Conservation (phyloP, 2,329 filamentous ascomycete species). For the Bertia moriformis region DNA sequence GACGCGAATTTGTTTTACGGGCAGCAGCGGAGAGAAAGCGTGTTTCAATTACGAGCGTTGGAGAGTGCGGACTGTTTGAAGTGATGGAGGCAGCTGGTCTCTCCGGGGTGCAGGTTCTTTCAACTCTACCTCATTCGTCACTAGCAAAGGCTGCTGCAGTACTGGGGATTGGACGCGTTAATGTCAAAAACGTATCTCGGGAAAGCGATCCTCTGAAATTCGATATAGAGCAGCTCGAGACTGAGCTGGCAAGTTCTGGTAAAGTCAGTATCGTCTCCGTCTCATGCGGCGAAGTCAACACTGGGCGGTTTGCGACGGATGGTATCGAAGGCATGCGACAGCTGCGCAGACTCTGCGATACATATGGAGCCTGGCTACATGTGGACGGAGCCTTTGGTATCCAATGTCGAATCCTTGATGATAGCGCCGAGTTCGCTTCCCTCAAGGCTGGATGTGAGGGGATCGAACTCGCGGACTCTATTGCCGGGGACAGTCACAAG, state of each 20-base stretch:
- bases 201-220: slow-evolving; percentile 50
- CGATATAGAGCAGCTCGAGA: slow-evolving; percentile 51
- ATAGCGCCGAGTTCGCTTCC: slow-evolving; percentile 35
- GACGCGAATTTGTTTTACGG: slow-evolving; percentile 6
- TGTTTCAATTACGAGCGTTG: slow-evolving; percentile 29
- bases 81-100: slow-evolving; percentile 53
- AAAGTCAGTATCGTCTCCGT: slow-evolving; percentile 63
- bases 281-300: slow-evolving; percentile 85
- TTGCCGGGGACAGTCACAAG: slow-evolving; percentile 78
- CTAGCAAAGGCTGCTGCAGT: slow-evolving; percentile 71
- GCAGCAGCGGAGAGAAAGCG: slow-evolving; percentile 7
- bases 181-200: slow-evolving; percentile 45
- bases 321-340: slow-evolving; percentile 40
- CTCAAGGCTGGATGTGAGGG: slow-evolving; percentile 39
- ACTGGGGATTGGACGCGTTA: slow-evolving; percentile 60
- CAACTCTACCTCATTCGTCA: slow-evolving; percentile 72
- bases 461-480: slow-evolving; percentile 72
- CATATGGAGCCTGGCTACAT: slow-evolving; percentile 71
- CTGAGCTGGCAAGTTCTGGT: slow-evolving; percentile 32
- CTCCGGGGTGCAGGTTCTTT: slow-evolving; percentile 59
- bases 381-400: slow-evolving; percentile 84
- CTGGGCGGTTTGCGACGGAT: slow-evolving; percentile 60
- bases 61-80: slow-evolving; percentile 53
- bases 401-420: slow-evolving; percentile 54
- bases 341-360: slow-evolving; percentile 57